Evolutionary conservation across 2,329 filamentous ascomycete species (phyloP).

Genomic region (Fusarium anguioides): DNA sequence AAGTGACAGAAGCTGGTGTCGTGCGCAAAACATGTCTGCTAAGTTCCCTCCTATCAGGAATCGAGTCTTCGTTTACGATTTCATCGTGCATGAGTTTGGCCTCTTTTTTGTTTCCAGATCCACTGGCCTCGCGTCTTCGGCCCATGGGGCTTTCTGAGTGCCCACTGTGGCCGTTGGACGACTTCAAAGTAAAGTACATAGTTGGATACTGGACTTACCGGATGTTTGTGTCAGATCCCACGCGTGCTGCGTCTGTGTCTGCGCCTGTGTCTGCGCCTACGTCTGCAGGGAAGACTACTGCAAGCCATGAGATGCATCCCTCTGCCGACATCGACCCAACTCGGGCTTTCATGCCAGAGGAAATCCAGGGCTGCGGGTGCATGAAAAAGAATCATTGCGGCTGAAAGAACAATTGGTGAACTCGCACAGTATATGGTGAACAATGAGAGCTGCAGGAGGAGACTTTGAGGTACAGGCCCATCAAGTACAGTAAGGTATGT

Average conservation of each 20-base stretch:
- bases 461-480: conserved; percentile 1
- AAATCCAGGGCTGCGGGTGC: conserved; percentile 12
- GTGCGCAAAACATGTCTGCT: conserved; percentile 24
- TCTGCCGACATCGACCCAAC: conserved; percentile 33
- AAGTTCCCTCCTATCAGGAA: conserved; percentile 37
- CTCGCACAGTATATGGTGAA: background rate
- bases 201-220: conserved; percentile 35
- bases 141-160: conserved; percentile 8
- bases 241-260: conserved; percentile 19
- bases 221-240: conserved; percentile 39
- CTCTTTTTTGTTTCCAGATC: conserved; percentile 19
- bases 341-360: conserved; percentile 17
- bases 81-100: conserved; percentile 39
- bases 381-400: conserved; percentile 14
- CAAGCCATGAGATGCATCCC: conserved; percentile 36
- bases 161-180: conserved; percentile 9
- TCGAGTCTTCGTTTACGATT: conserved; percentile 19
- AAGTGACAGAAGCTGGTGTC: conserved; percentile 34
- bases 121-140: conserved; percentile 28
- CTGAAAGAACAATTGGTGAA: conserved; percentile 13
- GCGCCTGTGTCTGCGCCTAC: background rate
- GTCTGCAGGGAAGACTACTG: conserved; percentile 37
- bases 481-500: background rate
- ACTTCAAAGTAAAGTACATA: conserved; percentile 17
- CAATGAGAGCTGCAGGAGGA: conserved; percentile 27